Base-by-base conservation (phyloP, 1,139 yeast species). In the Geotrichum klebahnii region DNA sequence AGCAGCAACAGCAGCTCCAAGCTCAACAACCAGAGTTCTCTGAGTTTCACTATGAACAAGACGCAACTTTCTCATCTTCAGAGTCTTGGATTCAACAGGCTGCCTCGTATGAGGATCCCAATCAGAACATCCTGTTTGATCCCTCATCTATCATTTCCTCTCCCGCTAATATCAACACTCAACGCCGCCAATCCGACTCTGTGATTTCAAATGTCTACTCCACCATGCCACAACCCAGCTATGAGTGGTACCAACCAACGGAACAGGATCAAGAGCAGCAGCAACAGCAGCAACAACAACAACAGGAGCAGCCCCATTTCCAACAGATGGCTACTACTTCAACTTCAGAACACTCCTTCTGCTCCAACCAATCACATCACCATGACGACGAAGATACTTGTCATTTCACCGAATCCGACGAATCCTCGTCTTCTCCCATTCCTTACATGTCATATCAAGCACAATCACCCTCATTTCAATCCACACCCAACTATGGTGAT, bases 391-490 rank as follows among this genome's bases (percentile, higher is more conserved):
- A 34, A 14, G 35, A 29, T 23, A 16, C 10, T 10, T 23, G 16
- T 22, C 44, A 40, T 31, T 24, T 40, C 28, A 40, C 35, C 44
- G 44, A 40, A 16, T 40, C 44, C 16, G 35, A 40, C 32, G 44
- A 40, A 19, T 23, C 33, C 17, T 26, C 22, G 14, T 8, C 35
- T 10, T 40, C 44, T 9, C 44, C 44, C 24, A 34, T 40, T 26
- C 33, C 44, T 17, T 19, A 12, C 44, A 17, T 29, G 16, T 17
- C 36, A 10, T 40, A 28, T 16, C 16, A 14, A 12, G 16, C 14
- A 2, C 31, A 34, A 34, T 35, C 44, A 8, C 6, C 23, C 28
- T 19, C 16, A 4, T 23, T 22, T 28, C 36, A 23, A 20, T 23
- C 40, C 26, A 17, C 26, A 3, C 4, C 14, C 31, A 28, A 12